phyloP scores from a whole-genome alignment of 306 rosid species.

The Alnus rubra region DNA sequence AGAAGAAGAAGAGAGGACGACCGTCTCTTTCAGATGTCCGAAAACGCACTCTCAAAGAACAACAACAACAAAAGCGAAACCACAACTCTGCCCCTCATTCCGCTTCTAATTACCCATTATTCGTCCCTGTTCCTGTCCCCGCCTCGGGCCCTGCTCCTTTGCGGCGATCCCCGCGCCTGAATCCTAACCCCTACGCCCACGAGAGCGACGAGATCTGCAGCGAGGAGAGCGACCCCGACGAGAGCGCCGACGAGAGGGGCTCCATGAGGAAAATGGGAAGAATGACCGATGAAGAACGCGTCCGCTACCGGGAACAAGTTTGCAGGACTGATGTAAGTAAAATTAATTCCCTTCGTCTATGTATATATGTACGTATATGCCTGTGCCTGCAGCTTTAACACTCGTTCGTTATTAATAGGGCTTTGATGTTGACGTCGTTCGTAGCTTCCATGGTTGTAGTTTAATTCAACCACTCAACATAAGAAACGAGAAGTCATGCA shows the following conservation, averaged over 20 bases:
- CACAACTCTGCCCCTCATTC: constrained; percentile 36
- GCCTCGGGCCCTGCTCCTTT: constrained; percentile 4
- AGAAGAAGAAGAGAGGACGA: constrained; percentile 67
- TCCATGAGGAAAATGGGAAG: too few species aligned
- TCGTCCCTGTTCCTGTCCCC: constrained; percentile 12
- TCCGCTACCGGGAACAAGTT: too few species aligned
- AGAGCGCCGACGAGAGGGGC: neutral
- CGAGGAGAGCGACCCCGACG: constrained; percentile 19
- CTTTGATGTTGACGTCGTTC: too few species aligned
- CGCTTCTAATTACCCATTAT: constrained; percentile 39
- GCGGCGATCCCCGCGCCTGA: constrained; percentile 74
- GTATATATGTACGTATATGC: too few species aligned
- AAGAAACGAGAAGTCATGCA: too few species aligned
- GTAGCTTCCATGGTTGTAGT: too few species aligned
- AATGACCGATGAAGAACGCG: too few species aligned
- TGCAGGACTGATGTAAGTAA: too few species aligned
- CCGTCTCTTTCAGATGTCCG: constrained; percentile 76
- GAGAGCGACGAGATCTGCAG: constrained; percentile 16
- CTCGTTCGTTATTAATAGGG: too few species aligned
- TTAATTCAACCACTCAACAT: too few species aligned
- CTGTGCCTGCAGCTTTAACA: too few species aligned
- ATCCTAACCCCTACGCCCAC: constrained; percentile 38
- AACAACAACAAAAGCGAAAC: constrained; percentile 25
- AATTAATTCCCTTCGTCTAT: too few species aligned
- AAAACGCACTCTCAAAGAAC: constrained; percentile 53